Evolutionary conservation across 2,329 filamentous ascomycete species (phyloP), one percentile per base, ranked within the genome.

Genomic region (Myriosclerotinia duriaeana): DNA sequence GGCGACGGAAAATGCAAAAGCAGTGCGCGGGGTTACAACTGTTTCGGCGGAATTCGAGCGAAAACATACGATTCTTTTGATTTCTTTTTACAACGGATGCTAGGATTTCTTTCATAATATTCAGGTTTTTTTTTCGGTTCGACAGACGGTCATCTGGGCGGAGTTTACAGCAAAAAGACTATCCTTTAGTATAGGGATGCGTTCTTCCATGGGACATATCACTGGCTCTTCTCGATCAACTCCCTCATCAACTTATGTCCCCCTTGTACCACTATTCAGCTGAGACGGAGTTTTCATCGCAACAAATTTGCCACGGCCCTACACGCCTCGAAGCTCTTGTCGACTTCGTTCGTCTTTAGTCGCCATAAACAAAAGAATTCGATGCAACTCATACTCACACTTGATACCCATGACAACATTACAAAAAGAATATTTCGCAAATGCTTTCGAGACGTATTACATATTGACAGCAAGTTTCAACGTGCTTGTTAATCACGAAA

Each of bases 221-320:
- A 70, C 73, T 71, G 73, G 71, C 72, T 64, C 71, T 76, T 73
- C 68, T 71, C 73, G 72, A 73, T 74, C 72, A 75, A 67, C 72
- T 61, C 69, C 65, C 68, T 73, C 75, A 76, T 73, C 75, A 75
- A 70, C 68, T 74, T 69, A 74, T 75, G 70, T 73, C 71, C 71
- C 40, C 70, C 74, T 72, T 77, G 76, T 77, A 77, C 73, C 73
- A 77, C 62, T 76, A 77, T 75, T 74, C 71, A 75, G 70, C 72
- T 74, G 73, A 73, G 70, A 70, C 71, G 74, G 72, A 71, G 75
- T 69, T 72, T 67, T 75, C 68, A 73, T 68, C 71, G 70, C 66
- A 65, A 61, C 56, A 30, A 42, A 34, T 69, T 56, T 69, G 63
- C 69, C 72, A 72, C 72, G 71, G 72, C 71, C 71, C 69, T 69